Base-by-base conservation (phyloP, 192 early-diverging fungal genomes). In the Lobulomyces angularis region DNA sequence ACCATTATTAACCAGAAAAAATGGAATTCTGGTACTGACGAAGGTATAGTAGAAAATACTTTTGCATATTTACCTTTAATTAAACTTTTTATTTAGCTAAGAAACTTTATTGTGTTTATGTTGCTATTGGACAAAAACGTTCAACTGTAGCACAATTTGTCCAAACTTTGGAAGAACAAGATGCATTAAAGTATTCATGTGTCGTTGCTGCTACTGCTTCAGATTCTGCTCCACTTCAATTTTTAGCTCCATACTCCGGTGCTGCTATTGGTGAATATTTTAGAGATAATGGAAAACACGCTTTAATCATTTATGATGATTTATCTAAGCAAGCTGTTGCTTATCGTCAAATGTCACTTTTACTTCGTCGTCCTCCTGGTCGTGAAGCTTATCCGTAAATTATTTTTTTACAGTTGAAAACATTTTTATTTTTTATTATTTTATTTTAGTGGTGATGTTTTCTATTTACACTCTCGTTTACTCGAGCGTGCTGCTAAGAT, bases 61-160 rank as follows among this genome's bases (percentile, higher is more conserved):
- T 18, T 20, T 41, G 12, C 5, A 21, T 51, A 11, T 35, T 3
- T 27, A 39, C 14, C 8, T 25, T 9, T 12, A 9, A 12, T 22
- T 22, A 7, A 45, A 41, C 17, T 21, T 46, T n/a, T n/a, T 34
- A 23, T 53, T 2, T 27, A 62, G 54, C 63, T 78, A 91, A 91
- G 82, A 97, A 97, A 81, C 76, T 97, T 56, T 97, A 95, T 79
- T 97, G 93, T 74, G 83, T 97, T 51, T 97, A 97, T 81, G 93
- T 97, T 45, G 90, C 93, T 42, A 81, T 97, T 50, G 93, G 93
- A 55, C 93, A 97, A 71, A 97, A 97, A 81, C 80, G 93, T 55
- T 97, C 93, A 56, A 97, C 93, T 42, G 89, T 97, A 54, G 93
- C 93, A 35, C 93, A 97, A 76, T 89, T 97, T 56, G 90, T 94